These are phyloP conservation scores for Phytophthora foliorum DNA, from an alignment of 352 stramenopile genomes.

Conservation along the genomic window DNA sequence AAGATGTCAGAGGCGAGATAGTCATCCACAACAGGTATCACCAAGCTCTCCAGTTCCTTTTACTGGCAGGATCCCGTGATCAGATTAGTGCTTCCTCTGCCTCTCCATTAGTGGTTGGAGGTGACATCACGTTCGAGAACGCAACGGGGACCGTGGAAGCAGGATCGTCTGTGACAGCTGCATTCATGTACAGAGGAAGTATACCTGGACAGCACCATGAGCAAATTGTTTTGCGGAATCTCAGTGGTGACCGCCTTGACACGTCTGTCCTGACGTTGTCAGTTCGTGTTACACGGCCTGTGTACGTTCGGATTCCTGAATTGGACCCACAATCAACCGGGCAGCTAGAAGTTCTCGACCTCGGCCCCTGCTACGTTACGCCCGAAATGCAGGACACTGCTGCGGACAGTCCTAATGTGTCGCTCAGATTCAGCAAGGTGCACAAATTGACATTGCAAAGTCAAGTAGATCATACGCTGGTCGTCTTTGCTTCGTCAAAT, in stretches of 20 bases:
- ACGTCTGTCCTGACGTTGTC: constrained; percentile 72
- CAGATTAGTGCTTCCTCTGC: constrained; percentile 27
- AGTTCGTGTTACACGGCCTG: constrained; percentile 76
- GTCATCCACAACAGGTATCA: constrained; percentile 77
- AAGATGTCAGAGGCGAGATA: constrained; percentile 65
- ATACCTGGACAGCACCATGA: constrained; percentile 79
- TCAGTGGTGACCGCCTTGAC: constrained; percentile 83
- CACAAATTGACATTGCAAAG: constrained; percentile 87
- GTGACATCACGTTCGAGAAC: constrained; percentile 80
- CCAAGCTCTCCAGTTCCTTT: constrained; percentile 76
- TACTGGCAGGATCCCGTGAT: constrained; percentile 67
- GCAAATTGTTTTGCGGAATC: constrained; percentile 85
- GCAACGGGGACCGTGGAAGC: constrained; percentile 76
- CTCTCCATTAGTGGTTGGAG: constrained; percentile 39
- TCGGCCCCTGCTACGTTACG: constrained; percentile 88
- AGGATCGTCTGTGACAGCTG: constrained; percentile 52
- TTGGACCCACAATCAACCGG: constrained; percentile 83
- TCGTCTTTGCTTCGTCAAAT: constrained; percentile 88
- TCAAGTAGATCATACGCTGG: constrained; percentile 78
- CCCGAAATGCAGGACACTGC: constrained; percentile 86
- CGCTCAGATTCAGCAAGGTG: constrained; percentile 88
- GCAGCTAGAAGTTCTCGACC: constrained; percentile 75
- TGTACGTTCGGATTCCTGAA: constrained; percentile 88
- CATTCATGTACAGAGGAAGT: constrained; percentile 78
- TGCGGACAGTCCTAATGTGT: constrained; percentile 78